Conservation (phyloP, 2,329 filamentous ascomycete species). For the Aspergillus sojae region DNA sequence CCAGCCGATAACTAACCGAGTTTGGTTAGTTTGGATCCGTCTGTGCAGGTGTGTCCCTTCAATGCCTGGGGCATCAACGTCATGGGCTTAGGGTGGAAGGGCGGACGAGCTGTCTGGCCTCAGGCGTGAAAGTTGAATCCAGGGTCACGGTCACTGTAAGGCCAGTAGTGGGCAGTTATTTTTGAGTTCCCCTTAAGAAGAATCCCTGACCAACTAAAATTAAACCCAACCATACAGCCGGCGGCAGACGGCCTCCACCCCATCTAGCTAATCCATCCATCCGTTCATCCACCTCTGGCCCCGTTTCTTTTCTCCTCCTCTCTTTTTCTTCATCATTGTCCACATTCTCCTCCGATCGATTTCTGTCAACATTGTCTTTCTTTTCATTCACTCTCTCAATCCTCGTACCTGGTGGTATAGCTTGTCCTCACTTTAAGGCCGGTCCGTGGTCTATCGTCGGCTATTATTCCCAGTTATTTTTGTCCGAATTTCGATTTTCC, state of each 20-base stretch:
- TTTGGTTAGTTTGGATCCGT: not conserved
- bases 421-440: constrained; percentile 2
- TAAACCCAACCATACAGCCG: constrained; percentile 12
- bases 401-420: not conserved
- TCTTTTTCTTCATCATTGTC: constrained; percentile 1
- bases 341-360: not conserved
- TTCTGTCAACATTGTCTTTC: constrained; percentile 8
- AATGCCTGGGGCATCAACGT: not conserved
- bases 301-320: constrained; percentile 1
- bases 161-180: constrained; percentile 10
- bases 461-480: constrained; percentile 8
- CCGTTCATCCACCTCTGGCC: constrained; percentile 8
- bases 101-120: constrained; percentile 8
- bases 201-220: constrained; percentile 20
- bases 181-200: constrained; percentile 21
- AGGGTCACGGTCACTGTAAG: not conserved
- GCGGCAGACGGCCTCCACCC: not conserved
- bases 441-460: constrained; percentile 5
- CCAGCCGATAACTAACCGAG: not conserved
- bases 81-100: not conserved
- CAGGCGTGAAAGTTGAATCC: constrained; percentile 13
- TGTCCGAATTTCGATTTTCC: not conserved
- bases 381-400: constrained; percentile 11
- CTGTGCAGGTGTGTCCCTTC: not conserved
- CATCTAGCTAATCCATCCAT: constrained; percentile 6